Evolutionary conservation across 192 early-diverging fungal species (phyloP), one percentile per base, ranked within the genome.

Genomic region (Coemansia sp.): DNA sequence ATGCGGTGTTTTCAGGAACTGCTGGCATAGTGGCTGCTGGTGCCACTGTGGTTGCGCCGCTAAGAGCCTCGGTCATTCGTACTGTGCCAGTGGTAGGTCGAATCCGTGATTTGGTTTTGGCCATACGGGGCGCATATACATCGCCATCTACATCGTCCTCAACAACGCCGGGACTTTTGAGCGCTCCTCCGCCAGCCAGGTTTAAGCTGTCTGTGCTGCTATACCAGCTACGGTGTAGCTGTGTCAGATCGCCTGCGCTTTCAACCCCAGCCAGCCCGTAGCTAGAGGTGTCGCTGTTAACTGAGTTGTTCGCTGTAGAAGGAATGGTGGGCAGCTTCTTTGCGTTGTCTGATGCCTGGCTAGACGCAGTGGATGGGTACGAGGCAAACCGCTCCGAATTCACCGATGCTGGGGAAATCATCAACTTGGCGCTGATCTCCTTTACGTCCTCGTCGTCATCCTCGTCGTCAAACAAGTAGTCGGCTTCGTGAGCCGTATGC

Each of bases 211-310:
- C 73, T 0, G 73, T 66, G 54, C 73, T 76, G 60, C 73, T 76
- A 42, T 69, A 76, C 73, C 73, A 76, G 38, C 73, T 76, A 14
- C 67, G 66, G 17, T 76, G 73, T n/a, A 69, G 55, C 26, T 62
- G 44, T 5, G 58, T 40, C 4, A 69, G 39, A 40, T 76, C 73
- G 26, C 62, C 73, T 5, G 53, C 40, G 23, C 72, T 76, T 45
- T 34, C 55, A n/a, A 49, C 9, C 10, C 47, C 47, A 32, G 6
- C 16, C 3, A 49, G 30, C 28, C 47, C 47, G 30, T 30, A 49
- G 14, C 47, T 49, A 28, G 47, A 49, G 5, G 47, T 49, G 15
- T 49, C 47, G 16, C n/a, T 59, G 57, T 0, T 56, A 65, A 23
- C 53, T 17, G 47, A 49, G 16, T 49, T 49, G 16, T 49, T 66